Conservation (phyloP, 1,284 basidiomycete species). For the Leccinum solheimii region DNA sequence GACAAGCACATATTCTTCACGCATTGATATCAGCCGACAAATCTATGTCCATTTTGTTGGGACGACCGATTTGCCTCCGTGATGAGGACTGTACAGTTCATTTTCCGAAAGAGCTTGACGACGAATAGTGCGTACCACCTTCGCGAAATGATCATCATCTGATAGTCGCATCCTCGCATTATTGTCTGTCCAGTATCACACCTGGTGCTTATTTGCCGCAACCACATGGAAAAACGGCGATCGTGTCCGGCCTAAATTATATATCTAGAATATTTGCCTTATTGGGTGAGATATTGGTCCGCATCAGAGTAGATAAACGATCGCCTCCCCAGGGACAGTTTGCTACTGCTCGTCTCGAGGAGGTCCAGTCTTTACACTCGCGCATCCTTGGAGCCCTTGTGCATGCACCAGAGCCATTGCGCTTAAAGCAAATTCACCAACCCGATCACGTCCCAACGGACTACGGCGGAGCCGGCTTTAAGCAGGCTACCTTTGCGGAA, state of each 20-base stretch:
- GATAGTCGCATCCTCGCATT: conserved; percentile 15
- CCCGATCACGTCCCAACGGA: conserved; percentile 55
- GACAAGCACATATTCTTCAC: not conserved
- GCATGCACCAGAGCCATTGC: conserved; percentile 70
- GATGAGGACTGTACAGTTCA: conserved; percentile 87
- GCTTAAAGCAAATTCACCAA: conserved; percentile 57
- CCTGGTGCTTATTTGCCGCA: conserved; percentile 77
- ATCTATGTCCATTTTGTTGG: conserved; percentile 82
- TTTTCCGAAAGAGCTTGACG: conserved; percentile 82
- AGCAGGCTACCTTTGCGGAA: conserved; percentile 79
- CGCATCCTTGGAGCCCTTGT: conserved; percentile 69
- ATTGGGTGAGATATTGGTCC: conserved; percentile 79
- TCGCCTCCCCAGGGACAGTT: conserved; percentile 81
- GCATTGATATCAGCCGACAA: conserved; percentile 63
- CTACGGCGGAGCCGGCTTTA: conserved; percentile 66
- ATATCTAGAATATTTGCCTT: conserved; percentile 82
- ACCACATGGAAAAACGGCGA: conserved; percentile 77
- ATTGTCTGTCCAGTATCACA: conserved; percentile 60
- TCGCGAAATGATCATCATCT: conserved; percentile 36
- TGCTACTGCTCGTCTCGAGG: conserved; percentile 76
- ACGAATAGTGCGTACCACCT: conserved; percentile 69
- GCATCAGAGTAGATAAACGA: conserved; percentile 80
- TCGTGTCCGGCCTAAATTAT: conserved; percentile 84
- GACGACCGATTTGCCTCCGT: conserved; percentile 76
- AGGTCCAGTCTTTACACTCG: conserved; percentile 72